These are phyloP conservation scores for Cyclanthera cordifolia DNA, from an alignment of 306 rosid species.

Conservation along the genomic window DNA sequence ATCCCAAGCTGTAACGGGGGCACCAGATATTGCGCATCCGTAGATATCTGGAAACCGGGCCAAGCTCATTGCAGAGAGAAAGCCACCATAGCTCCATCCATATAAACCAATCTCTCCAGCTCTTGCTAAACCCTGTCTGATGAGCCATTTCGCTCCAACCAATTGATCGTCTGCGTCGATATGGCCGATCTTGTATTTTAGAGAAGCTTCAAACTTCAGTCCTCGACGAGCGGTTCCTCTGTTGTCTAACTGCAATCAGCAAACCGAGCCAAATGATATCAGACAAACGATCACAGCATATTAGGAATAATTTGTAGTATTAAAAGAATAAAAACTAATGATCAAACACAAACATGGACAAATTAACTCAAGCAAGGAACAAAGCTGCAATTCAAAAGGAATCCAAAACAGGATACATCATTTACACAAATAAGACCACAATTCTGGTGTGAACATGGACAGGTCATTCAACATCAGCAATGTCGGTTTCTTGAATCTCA, in stretches of 20 bases:
- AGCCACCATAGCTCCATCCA: slow-evolving; percentile 99
- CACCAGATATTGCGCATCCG: slow-evolving; percentile 71
- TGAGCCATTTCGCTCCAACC: slow-evolving; percentile 84
- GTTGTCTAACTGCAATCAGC: slow-evolving; percentile 63
- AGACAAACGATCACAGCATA: not conserved
- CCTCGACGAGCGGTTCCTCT: slow-evolving; percentile 91
- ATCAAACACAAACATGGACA: slow-evolving; percentile 4
- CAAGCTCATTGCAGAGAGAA: slow-evolving; percentile 71
- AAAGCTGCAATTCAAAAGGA: not conserved
- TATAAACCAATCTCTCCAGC: slow-evolving; percentile 71
- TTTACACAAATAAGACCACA: not conserved
- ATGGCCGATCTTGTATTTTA: slow-evolving; percentile 51
- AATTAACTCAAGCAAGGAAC: not conserved
- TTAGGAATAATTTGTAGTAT: not conserved
- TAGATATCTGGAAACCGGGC: slow-evolving; percentile 63
- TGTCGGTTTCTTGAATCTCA: not conserved
- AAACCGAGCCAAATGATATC: not conserved
- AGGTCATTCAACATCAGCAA: not conserved
- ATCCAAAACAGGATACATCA: not conserved
- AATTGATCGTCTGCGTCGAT: slow-evolving; percentile 80
- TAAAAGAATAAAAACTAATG: not conserved
- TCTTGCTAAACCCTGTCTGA: slow-evolving; percentile 60
- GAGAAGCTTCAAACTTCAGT: slow-evolving; percentile 61
- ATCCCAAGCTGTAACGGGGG: slow-evolving; percentile 91
- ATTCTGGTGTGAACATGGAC: slow-evolving; percentile 1